These are phyloP conservation scores for Plasmopara halstedii DNA, from an alignment of 352 stramenopile genomes.

Conservation along the genomic window DNA sequence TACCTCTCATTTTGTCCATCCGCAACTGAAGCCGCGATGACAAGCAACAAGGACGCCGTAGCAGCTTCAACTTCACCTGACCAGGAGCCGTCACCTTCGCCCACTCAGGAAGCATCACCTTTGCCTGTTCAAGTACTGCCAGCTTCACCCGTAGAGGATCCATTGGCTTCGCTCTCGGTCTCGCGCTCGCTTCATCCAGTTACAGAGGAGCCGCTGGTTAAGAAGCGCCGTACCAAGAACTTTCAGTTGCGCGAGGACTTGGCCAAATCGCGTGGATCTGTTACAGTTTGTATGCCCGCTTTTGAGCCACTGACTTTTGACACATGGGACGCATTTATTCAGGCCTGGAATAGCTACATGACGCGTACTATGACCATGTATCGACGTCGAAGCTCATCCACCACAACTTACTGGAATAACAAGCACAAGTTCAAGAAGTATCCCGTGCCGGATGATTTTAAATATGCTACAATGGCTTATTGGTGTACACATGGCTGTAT, in stretches of 20 bases:
- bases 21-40: conserved; percentile 14
- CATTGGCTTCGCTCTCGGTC: neutral
- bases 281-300: conserved; percentile 35
- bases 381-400: conserved; percentile 60
- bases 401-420: conserved; percentile 63
- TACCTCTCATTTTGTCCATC: neutral
- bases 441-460: conserved; percentile 58
- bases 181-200: conserved; percentile 2
- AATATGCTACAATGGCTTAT: conserved; percentile 79
- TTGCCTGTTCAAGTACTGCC: neutral
- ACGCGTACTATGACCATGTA: conserved; percentile 67
- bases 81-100: neutral
- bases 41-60: conserved; percentile 7
- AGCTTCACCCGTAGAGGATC: neutral
- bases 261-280: conserved; percentile 36
- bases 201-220: conserved; percentile 29
- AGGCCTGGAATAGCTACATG: conserved; percentile 63
- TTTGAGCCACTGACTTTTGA: conserved; percentile 51
- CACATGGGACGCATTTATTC: conserved; percentile 61
- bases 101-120: neutral
- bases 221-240: conserved; percentile 81
- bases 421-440: conserved; percentile 71
- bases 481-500: conserved; percentile 82
- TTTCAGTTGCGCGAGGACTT: conserved; percentile 71
- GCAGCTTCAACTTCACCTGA: conserved; percentile 6